Conservation (phyloP, 768 basidiomycete species). For the Termitomyces sp. region DNA sequence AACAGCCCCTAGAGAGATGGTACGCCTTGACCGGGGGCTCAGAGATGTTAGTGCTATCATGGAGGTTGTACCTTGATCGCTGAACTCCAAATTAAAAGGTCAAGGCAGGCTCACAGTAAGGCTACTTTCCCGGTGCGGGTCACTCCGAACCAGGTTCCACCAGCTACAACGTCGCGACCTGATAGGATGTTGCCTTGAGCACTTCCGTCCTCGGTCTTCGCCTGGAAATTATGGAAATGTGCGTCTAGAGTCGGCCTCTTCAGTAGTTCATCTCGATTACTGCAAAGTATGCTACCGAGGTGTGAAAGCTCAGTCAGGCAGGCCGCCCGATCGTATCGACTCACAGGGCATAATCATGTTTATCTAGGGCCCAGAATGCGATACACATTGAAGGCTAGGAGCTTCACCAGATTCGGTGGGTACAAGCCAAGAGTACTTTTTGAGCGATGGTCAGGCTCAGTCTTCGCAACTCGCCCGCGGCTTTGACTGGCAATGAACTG, state of each 20-base stretch:
- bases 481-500: background rate
- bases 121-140: conserved; percentile 63
- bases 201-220: conserved; percentile 26
- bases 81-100: conserved; percentile 4
- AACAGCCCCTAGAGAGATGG: conserved; percentile 60
- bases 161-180: conserved; percentile 67
- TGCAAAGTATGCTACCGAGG: conserved; percentile 58
- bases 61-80: conserved; percentile 15
- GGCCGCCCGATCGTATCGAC: conserved; percentile 23
- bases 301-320: conserved; percentile 3
- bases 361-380: conserved; percentile 72
- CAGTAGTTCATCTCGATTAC: conserved; percentile 76
- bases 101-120: conserved; percentile 52
- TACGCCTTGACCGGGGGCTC: conserved; percentile 46
- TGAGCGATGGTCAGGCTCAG: background rate
- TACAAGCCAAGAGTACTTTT: background rate
- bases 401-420: background rate
- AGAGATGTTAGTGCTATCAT: conserved; percentile 78
- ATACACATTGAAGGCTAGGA: conserved; percentile 57
- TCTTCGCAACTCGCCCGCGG: background rate
- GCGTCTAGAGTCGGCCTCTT: conserved; percentile 63
- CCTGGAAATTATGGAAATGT: conserved; percentile 63
- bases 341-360: conserved; percentile 77
- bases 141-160: conserved; percentile 84
- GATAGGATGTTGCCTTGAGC: conserved; percentile 50